Evolutionary conservation across 1,284 basidiomycete species (phyloP).

Genomic region (Apiotrichum gracile): DNA sequence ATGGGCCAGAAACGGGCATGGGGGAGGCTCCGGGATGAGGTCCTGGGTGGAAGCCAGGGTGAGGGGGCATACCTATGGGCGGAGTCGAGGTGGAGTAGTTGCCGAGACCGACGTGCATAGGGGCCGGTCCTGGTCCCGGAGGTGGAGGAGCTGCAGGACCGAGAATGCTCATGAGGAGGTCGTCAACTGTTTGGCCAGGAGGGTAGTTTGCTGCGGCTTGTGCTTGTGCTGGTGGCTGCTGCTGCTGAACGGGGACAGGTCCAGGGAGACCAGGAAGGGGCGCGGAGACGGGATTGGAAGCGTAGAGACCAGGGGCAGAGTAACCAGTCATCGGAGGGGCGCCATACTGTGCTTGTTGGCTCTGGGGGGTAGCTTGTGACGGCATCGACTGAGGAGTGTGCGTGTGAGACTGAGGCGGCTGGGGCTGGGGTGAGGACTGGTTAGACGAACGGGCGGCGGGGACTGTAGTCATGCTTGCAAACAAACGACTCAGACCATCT

Average conservation of each 20-base stretch:
- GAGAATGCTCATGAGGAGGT: conserved; percentile 36
- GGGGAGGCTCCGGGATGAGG: background rate
- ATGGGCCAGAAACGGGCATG: background rate
- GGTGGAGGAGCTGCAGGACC: conserved; percentile 9
- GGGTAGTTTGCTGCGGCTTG: conserved; percentile 8
- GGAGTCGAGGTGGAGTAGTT: background rate
- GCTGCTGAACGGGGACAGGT: background rate
- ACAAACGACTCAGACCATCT: conserved; percentile 36
- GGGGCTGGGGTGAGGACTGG: background rate
- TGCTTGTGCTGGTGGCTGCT: background rate
- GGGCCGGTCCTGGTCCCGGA: background rate
- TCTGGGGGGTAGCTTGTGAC: background rate
- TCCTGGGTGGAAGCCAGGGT: background rate
- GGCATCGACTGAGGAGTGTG: background rate
- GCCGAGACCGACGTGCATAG: background rate
- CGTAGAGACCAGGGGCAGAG: background rate
- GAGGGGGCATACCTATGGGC: background rate
- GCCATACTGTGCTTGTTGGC: background rate
- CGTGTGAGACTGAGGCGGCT: background rate
- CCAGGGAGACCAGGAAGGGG: background rate
- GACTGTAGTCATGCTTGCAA: conserved; percentile 28
- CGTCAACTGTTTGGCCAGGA: conserved; percentile 39
- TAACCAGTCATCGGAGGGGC: background rate
- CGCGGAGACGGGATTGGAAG: background rate
- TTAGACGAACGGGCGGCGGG: background rate